Evolutionary conservation across 1,284 basidiomycete genomes (phyloP), one percentile per base, ranked within the genome.

Genomic region (Boletus nobilissimus): DNA sequence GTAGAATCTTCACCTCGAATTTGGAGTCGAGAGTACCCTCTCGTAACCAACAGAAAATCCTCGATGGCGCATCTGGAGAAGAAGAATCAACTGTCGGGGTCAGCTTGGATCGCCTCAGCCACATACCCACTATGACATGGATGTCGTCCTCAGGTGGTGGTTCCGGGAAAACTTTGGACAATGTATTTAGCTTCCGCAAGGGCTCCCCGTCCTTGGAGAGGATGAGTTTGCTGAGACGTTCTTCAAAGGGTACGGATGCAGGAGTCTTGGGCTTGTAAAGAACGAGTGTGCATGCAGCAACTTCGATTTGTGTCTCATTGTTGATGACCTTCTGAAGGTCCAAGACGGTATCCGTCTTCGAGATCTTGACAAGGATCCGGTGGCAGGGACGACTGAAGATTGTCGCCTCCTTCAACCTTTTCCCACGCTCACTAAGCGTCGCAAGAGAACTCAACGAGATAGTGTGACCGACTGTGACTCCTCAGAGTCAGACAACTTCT

Each of bases 1-100:
- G 3, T 54, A 26, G 14, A 13, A 54, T n/a, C 29, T 54, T n/a
- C n/a, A n/a, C n/a, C n/a, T 13, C 22, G 51, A 72, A 40, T 43
- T 26, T n/a, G 70, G 34, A 43, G 3, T 71, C 16, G 60, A 62
- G 68, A 70, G 67, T 54, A 57, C 3, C 26, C 22, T 43, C 39
- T 67, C 48, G 38, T 43, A 73, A 73, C 72, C 65, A 73, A 16
- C 65, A 70, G 48, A 40, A 18, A 5, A 70, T 34, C 5, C 2
- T 54, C 13, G 40, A 43, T 60, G 67, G 72, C 26, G 39, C 51
- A 71, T 74, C 70, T 74, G 70, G 14, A 72, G 51, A 72, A 72
- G 26, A 69, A n/a, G 51, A 54, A 54, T 54, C 29, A 54, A 54
- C 29, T 54, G 51, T 54, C 29, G 51, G 29, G 51, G 51, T n/a